phyloP scores from a whole-genome alignment of 495 filamentous ascomycete species.

The Chaetomium fimeti region DNA sequence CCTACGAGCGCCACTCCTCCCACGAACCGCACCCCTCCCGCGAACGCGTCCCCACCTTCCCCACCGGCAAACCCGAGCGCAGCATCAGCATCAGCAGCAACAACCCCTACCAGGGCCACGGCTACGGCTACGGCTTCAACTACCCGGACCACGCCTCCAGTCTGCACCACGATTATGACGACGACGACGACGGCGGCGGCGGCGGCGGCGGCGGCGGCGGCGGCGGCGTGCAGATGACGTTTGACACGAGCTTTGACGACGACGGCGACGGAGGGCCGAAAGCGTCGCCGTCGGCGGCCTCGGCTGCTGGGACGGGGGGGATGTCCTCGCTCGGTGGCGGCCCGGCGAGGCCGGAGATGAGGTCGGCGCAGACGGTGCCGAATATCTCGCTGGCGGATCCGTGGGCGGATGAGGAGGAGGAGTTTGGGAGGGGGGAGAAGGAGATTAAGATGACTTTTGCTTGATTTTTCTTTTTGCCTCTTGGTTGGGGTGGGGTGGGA shows the following conservation, averaged over 20 bases:
- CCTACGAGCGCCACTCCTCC: constrained; percentile 34
- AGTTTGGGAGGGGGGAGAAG: constrained; percentile 68
- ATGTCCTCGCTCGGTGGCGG: constrained; percentile 10
- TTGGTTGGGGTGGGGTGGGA: background rate
- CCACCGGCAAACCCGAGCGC: constrained; percentile 13
- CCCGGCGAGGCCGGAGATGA: constrained; percentile 43
- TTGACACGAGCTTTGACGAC: constrained; percentile 58
- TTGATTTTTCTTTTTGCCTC: constrained; percentile 27
- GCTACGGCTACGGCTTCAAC: constrained; percentile 2
- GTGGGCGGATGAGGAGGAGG: constrained; percentile 78
- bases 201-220: constrained; percentile 26
- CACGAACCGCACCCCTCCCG: constrained; percentile 4
- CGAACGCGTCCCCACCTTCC: constrained; percentile 31
- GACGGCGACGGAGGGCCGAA: constrained; percentile 7
- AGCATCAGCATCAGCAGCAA: constrained; percentile 11
- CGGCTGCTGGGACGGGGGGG: constrained; percentile 11
- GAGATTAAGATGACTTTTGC: constrained; percentile 77
- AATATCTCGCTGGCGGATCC: constrained; percentile 64
- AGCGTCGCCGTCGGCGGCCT: constrained; percentile 42
- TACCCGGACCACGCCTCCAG: too few relatives aligned
- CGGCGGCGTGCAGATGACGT: constrained; percentile 65
- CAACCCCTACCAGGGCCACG: constrained; percentile 13
- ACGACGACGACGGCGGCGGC: constrained; percentile 38
- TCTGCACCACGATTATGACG: background rate
- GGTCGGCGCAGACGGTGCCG: constrained; percentile 42